A percentile compares a stretch with the other conserved stretches of the same genome.
Conservation (phyloP, 2,329 filamentous ascomycete genomes). For the Calonectria naviculata region DNA sequence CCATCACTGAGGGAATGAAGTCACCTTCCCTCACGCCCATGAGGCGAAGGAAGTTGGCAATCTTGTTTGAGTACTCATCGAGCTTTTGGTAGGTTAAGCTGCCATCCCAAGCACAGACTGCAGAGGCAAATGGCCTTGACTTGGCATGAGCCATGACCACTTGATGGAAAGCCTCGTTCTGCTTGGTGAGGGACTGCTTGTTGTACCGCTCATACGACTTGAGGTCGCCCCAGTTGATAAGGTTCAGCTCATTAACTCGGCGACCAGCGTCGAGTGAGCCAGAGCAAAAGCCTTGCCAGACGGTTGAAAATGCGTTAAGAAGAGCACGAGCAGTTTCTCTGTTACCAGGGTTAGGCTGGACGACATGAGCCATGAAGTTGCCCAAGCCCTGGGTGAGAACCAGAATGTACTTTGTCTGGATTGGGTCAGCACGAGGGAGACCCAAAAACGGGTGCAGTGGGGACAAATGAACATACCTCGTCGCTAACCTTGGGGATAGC, state of each 20-base stretch:
- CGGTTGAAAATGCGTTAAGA: conserved; percentile 11
- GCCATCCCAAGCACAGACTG: conserved; percentile 17
- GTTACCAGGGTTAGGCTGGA: conserved; percentile 1
- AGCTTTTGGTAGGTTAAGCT: conserved; percentile 16
- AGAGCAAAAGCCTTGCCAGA: conserved; percentile 5
- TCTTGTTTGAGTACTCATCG: conserved; percentile 13
- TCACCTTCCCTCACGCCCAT: conserved; percentile 13
- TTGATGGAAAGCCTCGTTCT: conserved; percentile 9
- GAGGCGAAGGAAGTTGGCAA: conserved; percentile 12
- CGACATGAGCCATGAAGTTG: conserved; percentile 8
- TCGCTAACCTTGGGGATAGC: not conserved
- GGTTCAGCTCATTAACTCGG: conserved; percentile 2
- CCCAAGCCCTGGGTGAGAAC: not conserved
- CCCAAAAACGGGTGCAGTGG: no score
- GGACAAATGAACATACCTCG: not conserved
- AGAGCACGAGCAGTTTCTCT: conserved; percentile 5
- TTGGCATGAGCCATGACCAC: conserved; percentile 1
- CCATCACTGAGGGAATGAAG: conserved; percentile 17
- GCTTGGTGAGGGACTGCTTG: not conserved
- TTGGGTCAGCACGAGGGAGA: not conserved
- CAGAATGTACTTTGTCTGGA: not conserved
- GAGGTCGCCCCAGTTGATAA: conserved; percentile 1
- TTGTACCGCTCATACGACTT: conserved; percentile 8
- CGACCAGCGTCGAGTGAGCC: not conserved
- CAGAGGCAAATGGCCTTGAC: not conserved